Percentiles rank a stretch among this genome's conserved stretches.
These are phyloP conservation scores for Camelina neglecta DNA, from an alignment of 345 rosid species.

Conservation along the genomic window DNA sequence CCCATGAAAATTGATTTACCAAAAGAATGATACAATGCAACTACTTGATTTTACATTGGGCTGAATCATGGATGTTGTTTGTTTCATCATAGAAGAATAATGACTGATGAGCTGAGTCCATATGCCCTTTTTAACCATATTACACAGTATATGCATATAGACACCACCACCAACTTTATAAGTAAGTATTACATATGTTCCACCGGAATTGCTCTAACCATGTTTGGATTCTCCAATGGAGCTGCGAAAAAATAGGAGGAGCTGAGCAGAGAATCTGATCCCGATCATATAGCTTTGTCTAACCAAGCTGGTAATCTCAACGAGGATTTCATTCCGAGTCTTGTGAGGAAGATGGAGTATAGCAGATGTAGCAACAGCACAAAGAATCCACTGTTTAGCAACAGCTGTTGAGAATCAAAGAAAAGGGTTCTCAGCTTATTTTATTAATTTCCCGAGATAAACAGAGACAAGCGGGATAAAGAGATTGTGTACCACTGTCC, in stretches of 20 bases:
- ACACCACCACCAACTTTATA: constrained; percentile 12
- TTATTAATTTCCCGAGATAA: neutral
- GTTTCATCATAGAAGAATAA: constrained; percentile 10
- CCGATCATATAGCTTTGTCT: constrained; percentile 62
- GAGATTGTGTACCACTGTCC: constrained; percentile 66
- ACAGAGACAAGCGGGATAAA: neutral
- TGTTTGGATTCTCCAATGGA: constrained; percentile 13
- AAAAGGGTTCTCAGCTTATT: constrained; percentile 24
- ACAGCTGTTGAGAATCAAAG: constrained; percentile 55
- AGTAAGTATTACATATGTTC: constrained; percentile 10
- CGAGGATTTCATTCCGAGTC: constrained; percentile 79
- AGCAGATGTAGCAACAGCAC: constrained; percentile 81
- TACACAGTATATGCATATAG: neutral
- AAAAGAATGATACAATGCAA: constrained; percentile 1
- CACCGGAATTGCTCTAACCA: constrained; percentile 21
- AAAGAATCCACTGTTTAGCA: constrained; percentile 83
- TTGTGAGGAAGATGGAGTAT: constrained; percentile 72
- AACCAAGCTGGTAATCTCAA: constrained; percentile 83
- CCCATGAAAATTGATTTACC: neutral
- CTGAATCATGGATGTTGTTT: neutral
- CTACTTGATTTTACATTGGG: constrained; percentile 12
- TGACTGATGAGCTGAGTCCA: constrained; percentile 4
- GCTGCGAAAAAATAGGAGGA: constrained; percentile 3
- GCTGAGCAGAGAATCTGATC: constrained; percentile 7
- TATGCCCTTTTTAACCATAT: neutral